Percentiles rank a stretch among this genome's conserved stretches.
These are phyloP conservation scores for Chrysoporthe austroafricana DNA, from an alignment of 2,329 filamentous ascomycete species.

Conservation along the genomic window DNA sequence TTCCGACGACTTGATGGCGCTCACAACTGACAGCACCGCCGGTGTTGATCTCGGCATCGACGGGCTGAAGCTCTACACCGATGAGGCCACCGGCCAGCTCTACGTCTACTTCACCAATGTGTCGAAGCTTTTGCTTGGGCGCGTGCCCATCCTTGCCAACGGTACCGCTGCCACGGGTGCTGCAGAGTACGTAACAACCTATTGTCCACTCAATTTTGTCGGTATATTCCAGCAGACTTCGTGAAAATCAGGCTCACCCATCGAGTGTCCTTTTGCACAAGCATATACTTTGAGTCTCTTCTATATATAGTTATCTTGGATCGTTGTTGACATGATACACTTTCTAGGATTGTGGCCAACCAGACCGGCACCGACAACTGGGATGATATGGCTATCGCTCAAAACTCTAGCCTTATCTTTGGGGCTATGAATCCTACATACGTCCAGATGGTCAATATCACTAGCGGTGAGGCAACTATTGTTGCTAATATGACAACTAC, in stretches of 20 bases:
- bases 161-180: slow-evolving; percentile 13
- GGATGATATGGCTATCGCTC: slow-evolving; percentile 18
- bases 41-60: slow-evolving; percentile 22
- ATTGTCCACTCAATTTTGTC: not conserved
- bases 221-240: not conserved
- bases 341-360: slow-evolving; percentile 7
- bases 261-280: not conserved
- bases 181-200: slow-evolving; percentile 1
- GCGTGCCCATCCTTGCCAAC: slow-evolving; percentile 19
- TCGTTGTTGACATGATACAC: not conserved
- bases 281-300: not conserved
- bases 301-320: not conserved
- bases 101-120: slow-evolving; percentile 28
- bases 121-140: slow-evolving; percentile 18
- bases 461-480: slow-evolving; percentile 6
- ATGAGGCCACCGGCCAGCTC: not conserved
- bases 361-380: slow-evolving; percentile 7
- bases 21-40: slow-evolving; percentile 14
- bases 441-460: slow-evolving; percentile 8
- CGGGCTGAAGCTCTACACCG: slow-evolving; percentile 21
- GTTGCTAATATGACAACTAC: slow-evolving; percentile 9
- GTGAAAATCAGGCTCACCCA: not conserved
- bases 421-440: slow-evolving; percentile 16
- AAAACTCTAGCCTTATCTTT: slow-evolving; percentile 8
- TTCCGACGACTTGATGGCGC: slow-evolving; percentile 18